Percentiles rank a stretch among this genome's conserved stretches.
Conservation (phyloP, 352 stramenopile genomes). For the Globisporangium paddicum region DNA sequence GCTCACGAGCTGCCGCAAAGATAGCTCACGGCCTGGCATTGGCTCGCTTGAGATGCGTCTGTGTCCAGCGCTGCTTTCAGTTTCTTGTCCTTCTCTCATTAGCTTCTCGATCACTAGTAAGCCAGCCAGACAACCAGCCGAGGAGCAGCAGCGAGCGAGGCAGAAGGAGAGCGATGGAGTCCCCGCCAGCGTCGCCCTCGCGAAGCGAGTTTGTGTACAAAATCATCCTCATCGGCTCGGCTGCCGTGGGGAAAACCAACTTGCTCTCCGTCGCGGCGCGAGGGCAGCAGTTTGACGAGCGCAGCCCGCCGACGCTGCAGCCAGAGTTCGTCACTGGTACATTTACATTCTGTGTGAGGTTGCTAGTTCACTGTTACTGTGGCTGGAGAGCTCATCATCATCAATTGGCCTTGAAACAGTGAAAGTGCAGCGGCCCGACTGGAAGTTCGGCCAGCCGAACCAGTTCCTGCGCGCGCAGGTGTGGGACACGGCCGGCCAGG, state of each 20-base stretch:
- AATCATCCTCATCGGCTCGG: conserved; percentile 58
- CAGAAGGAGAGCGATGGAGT: conserved; percentile 11
- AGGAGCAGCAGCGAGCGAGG: background rate
- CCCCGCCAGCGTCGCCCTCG: conserved; percentile 34
- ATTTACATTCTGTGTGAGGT: background rate
- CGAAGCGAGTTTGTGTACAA: conserved; percentile 51
- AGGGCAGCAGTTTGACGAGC: conserved; percentile 53
- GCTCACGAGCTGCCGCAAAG: background rate
- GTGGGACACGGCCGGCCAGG: conserved; percentile 67
- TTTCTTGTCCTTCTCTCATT: background rate
- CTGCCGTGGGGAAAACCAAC: conserved; percentile 63
- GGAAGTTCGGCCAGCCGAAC: conserved; percentile 63
- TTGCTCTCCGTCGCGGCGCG: conserved; percentile 47
- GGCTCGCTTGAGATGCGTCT: background rate
- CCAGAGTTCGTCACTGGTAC: conserved; percentile 61
- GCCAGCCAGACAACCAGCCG: background rate
- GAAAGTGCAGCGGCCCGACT: conserved; percentile 61
- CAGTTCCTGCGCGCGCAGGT: conserved; percentile 65
- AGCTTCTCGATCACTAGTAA: background rate
- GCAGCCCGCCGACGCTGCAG: conserved; percentile 43
- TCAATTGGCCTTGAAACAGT: conserved; percentile 20
- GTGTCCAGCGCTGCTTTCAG: background rate
- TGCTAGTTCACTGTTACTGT: background rate
- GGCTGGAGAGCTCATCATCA: background rate
- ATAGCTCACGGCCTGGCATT: background rate